These are phyloP conservation scores for Suhomyces ambrosiae DNA, from an alignment of 1,139 yeast genomes.

Conservation along the genomic window DNA sequence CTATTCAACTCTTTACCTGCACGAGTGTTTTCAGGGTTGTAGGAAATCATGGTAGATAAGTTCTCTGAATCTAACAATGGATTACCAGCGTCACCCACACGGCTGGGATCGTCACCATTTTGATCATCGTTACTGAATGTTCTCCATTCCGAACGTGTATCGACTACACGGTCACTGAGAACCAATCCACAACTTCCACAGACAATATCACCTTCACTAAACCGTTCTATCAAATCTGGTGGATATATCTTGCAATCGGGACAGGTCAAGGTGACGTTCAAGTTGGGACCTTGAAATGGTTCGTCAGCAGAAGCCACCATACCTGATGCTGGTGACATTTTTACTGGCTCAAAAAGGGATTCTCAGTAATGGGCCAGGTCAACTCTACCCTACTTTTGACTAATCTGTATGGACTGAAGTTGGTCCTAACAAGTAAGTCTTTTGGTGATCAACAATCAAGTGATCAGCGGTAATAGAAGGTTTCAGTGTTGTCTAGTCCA, in stretches of 20 bases:
- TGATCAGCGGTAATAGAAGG: conserved; percentile 2
- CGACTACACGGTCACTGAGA: conserved; percentile 87
- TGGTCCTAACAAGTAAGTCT: neutral
- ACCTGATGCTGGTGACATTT: conserved; percentile 9
- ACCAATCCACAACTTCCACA: conserved; percentile 97
- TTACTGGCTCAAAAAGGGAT: conserved; percentile 1
- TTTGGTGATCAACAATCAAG: conserved; percentile 8
- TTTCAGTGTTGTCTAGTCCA: conserved; percentile 2
- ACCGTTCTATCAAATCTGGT: conserved; percentile 92
- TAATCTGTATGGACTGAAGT: neutral
- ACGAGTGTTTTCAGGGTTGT: conserved; percentile 73
- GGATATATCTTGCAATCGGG: conserved; percentile 97
- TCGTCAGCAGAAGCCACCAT: conserved; percentile 24
- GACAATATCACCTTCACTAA: conserved; percentile 96
- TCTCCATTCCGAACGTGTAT: conserved; percentile 98
- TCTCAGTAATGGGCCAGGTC: neutral
- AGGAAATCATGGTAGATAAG: conserved; percentile 89
- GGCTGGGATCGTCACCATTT: conserved; percentile 97
- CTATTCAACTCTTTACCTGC: conserved; percentile 86
- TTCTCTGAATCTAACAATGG: conserved; percentile 91
- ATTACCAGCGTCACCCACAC: conserved; percentile 99
- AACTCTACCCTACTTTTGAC: conserved; percentile 1
- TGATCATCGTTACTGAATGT: conserved; percentile 96
- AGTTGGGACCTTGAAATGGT: conserved; percentile 58
- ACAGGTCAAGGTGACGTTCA: conserved; percentile 87